These are phyloP conservation scores for Sordariomycetes sp. DNA, from an alignment of 2,329 filamentous ascomycete genomes.

Conservation along the genomic window DNA sequence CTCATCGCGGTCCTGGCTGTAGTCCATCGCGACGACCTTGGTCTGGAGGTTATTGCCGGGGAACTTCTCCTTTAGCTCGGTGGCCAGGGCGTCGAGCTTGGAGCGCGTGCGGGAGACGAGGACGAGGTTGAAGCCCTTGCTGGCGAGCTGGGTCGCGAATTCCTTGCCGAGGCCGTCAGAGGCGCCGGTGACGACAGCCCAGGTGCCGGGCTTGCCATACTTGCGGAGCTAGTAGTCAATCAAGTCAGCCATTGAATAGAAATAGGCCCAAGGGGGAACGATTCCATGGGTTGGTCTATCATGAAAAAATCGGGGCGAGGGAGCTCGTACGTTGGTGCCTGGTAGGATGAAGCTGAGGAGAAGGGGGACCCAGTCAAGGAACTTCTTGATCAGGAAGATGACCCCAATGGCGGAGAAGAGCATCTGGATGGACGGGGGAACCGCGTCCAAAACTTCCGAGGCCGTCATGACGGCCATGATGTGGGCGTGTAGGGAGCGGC, in stretches of 20 bases:
- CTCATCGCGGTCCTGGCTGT: slow-evolving; percentile 62
- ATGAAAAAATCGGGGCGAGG: neutral
- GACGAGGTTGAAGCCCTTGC: slow-evolving; percentile 87
- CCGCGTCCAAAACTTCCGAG: neutral
- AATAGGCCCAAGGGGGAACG: neutral
- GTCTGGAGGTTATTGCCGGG: slow-evolving; percentile 51
- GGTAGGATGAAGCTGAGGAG: slow-evolving; percentile 33
- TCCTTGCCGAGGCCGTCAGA: slow-evolving; percentile 97
- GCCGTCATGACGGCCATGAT: neutral
- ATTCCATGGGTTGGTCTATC: neutral
- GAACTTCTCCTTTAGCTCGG: slow-evolving; percentile 65
- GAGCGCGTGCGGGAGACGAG: slow-evolving; percentile 92
- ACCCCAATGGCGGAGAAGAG: neutral
- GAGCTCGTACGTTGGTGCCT: slow-evolving; percentile 46
- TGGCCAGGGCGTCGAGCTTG: slow-evolving; percentile 70
- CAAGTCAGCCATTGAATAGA: neutral
- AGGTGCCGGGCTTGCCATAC: slow-evolving; percentile 85
- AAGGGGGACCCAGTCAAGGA: neutral
- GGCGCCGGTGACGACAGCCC: slow-evolving; percentile 89
- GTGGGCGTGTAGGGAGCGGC: neutral
- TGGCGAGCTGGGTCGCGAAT: slow-evolving; percentile 80
- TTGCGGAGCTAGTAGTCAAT: slow-evolving; percentile 56
- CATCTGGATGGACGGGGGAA: neutral
- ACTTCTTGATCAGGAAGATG: neutral
- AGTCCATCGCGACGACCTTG: slow-evolving; percentile 86